Evolutionary conservation across 305 asterid species (phyloP), one percentile per base, ranked within the genome.

Genomic region (Andrographis paniculata): DNA sequence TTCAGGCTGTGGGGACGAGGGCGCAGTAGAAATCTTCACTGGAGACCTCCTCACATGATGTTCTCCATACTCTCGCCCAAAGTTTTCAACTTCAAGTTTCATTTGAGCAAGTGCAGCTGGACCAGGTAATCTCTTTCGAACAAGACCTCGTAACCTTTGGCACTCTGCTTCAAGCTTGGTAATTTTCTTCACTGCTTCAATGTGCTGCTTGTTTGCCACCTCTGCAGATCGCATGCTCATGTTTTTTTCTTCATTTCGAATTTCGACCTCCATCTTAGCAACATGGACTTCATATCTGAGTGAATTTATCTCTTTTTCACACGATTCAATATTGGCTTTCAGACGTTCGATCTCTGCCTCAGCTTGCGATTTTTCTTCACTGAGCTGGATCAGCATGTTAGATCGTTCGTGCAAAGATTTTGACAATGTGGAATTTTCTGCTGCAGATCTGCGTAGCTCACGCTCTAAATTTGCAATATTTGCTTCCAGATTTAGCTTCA

Each of bases 141-240:
- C 98, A 64, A 89, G 98, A 45, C 95, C 94, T 42, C 98, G 84
- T 65, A 89, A 60, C 66, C 98, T 80, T 71, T 89, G 98, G 64
- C 93, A 82, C 66, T 89, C 98, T 20, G 88, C 93, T 71, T 89
- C 98, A 53, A 89, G 76, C 84, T 89, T 89, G 9, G 89, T 74
- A 20, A 89, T 89, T 67, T 89, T 85, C 75, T 80, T 89, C 50
- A 76, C 95, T 53, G 95, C 98, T 66, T 89, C 98, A 50, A 89
- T 69, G 42, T 89, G 94, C 65, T 89, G 95, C 72, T 76, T 85
- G 70, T 80, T 89, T 41, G 94, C 88, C 16, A 64, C 93, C 62
- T 89, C 98, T n/a, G 98, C 95, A n/a, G 98, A 82, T 14, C 95
- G 75, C 31, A 72, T 80, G 47, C 86, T 74, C 96, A 89, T 89